These are phyloP conservation scores for Leavenworthia alabamica DNA, from an alignment of 345 rosid genomes.

Conservation along the genomic window DNA sequence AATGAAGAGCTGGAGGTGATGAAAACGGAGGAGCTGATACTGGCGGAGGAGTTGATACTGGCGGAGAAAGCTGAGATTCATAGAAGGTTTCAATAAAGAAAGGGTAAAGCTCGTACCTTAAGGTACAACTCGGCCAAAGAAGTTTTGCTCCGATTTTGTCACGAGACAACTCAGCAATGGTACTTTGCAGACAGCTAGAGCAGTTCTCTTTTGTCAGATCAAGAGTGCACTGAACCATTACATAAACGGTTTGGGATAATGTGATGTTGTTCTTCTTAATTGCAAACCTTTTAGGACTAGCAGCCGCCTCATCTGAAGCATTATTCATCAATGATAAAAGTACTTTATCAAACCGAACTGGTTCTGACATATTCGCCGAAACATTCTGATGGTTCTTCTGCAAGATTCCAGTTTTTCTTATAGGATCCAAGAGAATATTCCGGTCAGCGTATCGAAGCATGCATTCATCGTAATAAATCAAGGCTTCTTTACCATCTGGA, in stretches of 20 bases:
- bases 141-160: slow-evolving; percentile 35
- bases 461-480: too few species aligned
- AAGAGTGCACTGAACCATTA: slow-evolving; percentile 42
- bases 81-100: slow-evolving; percentile 22
- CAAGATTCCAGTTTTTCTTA: neutral
- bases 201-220: slow-evolving; percentile 25
- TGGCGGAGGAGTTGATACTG: neutral
- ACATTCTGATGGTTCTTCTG: neutral
- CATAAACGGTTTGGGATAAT: slow-evolving; percentile 20
- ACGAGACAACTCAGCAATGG: neutral
- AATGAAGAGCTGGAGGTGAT: neutral
- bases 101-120: slow-evolving; percentile 37
- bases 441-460: too few species aligned
- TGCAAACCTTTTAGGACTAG: slow-evolving; percentile 28
- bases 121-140: slow-evolving; percentile 33
- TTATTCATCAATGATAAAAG: neutral
- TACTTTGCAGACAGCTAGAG: slow-evolving; percentile 15
- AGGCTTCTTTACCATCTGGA: too few species aligned
- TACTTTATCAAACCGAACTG: neutral
- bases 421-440: neutral
- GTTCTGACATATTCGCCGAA: neutral
- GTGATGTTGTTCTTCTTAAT: neutral
- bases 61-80: neutral
- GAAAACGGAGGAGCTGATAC: neutral
- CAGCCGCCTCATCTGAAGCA: neutral